phyloP scores from a whole-genome alignment of 345 rosid genomes.

The Brassica juncea region DNA sequence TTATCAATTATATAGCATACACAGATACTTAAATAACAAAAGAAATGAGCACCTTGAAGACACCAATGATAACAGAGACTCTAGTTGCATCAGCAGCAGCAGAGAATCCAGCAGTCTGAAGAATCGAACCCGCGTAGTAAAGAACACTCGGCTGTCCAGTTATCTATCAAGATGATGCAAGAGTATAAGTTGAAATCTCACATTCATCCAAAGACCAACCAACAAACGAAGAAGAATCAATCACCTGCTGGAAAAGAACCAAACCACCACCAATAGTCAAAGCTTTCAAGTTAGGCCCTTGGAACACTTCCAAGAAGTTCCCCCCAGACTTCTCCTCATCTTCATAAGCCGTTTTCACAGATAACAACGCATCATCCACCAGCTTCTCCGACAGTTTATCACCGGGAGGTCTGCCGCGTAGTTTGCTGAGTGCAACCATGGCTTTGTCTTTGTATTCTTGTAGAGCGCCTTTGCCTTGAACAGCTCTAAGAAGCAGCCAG shows the following conservation, averaged over 20 bases:
- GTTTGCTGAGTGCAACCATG: conserved; percentile 66
- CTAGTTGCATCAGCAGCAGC: conserved; percentile 97
- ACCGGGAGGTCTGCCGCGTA: conserved; percentile 77
- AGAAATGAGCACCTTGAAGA: conserved; percentile 66
- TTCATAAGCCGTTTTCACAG: conserved; percentile 64
- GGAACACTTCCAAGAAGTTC: conserved; percentile 79
- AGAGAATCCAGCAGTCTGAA: conserved; percentile 98
- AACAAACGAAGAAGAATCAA: background rate
- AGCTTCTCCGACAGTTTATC: conserved; percentile 71
- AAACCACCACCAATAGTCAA: conserved; percentile 89
- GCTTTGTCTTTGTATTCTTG: conserved; percentile 81
- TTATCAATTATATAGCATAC: conserved; percentile 5
- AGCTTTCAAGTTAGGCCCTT: conserved; percentile 91
- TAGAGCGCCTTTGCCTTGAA: conserved; percentile 74
- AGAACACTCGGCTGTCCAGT: conserved; percentile 76
- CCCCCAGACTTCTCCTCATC: conserved; percentile 68
- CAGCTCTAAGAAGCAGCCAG: conserved; percentile 72
- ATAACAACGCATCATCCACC: conserved; percentile 66
- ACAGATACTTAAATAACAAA: background rate
- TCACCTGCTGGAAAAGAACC: conserved; percentile 70
- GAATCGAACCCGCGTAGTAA: conserved; percentile 91
- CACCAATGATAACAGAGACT: conserved; percentile 83
- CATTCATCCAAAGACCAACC: background rate
- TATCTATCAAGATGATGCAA: conserved; percentile 36
- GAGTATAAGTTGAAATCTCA: conserved; percentile 11